Percentiles rank a stretch among this genome's conserved stretches.
These are phyloP conservation scores for Senna tora DNA, from an alignment of 306 rosid species.

Conservation along the genomic window DNA sequence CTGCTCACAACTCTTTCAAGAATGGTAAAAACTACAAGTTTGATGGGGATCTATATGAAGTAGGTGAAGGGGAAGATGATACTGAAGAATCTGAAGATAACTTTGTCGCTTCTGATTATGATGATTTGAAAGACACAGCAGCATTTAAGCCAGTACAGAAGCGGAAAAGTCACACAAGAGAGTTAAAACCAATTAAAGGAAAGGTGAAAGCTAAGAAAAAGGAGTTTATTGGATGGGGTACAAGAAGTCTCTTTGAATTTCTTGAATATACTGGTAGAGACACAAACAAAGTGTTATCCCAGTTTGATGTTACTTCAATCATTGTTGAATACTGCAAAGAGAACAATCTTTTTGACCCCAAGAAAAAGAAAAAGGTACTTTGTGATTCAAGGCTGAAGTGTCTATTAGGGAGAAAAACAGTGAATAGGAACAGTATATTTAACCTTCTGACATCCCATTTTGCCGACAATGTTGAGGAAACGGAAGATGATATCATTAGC, in stretches of 20 bases:
- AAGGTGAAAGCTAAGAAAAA: constrained; percentile 49
- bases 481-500: constrained; percentile 47
- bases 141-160: constrained; percentile 38
- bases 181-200: constrained; percentile 41
- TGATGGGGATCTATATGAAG: constrained; percentile 46
- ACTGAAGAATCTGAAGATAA: constrained; percentile 50
- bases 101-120: constrained; percentile 52
- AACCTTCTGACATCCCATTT: constrained; percentile 65
- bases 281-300: constrained; percentile 50
- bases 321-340: constrained; percentile 61
- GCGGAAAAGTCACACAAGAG: constrained; percentile 42
- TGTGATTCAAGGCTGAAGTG: constrained; percentile 59
- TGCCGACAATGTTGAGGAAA: constrained; percentile 56
- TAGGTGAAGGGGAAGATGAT: constrained; percentile 39
- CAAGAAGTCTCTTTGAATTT: constrained; percentile 61
- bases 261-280: constrained; percentile 57
- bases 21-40: constrained; percentile 36
- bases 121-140: constrained; percentile 44
- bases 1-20: constrained; percentile 48
- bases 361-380: constrained; percentile 58
- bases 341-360: constrained; percentile 63
- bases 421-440: constrained; percentile 51
- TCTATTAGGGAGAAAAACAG: constrained; percentile 60
- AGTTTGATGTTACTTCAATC: constrained; percentile 60
- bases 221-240: constrained; percentile 78